These are phyloP conservation scores for Ganoderma multipileum DNA, from an alignment of 1,284 basidiomycete species.

Conservation along the genomic window DNA sequence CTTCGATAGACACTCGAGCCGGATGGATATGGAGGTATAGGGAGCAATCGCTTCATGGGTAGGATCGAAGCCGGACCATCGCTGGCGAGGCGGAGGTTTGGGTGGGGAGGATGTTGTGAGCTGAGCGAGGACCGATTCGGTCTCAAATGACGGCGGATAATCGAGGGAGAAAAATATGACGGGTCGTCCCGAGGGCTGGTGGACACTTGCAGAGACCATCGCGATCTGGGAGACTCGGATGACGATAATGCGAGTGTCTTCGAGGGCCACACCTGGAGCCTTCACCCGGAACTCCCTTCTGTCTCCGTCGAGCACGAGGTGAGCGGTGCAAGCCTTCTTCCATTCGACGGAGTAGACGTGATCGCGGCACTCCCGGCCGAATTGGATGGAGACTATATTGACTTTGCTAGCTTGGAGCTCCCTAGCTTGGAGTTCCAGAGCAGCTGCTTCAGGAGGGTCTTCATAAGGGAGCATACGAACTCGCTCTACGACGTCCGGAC, in stretches of 20 bases:
- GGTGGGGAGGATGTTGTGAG: constrained; percentile 36
- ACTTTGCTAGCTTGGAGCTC: constrained; percentile 41
- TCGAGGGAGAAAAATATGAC: constrained; percentile 52
- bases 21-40: constrained; percentile 55
- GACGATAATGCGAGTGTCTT: constrained; percentile 44
- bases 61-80: constrained; percentile 35
- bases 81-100: constrained; percentile 25
- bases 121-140: constrained; percentile 30
- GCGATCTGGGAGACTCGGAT: constrained; percentile 54
- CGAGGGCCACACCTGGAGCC: constrained; percentile 23
- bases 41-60: constrained; percentile 44
- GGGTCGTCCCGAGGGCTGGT: constrained; percentile 32
- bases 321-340: constrained; percentile 45
- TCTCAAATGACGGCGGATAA: constrained; percentile 54
- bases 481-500: constrained; percentile 47
- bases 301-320: constrained; percentile 49
- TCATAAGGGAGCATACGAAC: constrained; percentile 53
- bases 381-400: constrained; percentile 46
- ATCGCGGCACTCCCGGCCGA: constrained; percentile 65
- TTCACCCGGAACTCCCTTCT: constrained; percentile 53
- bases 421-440: constrained; percentile 32
- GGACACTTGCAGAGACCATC: constrained; percentile 44
- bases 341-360: constrained; percentile 62
- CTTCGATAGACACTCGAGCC: constrained; percentile 48
- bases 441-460: constrained; percentile 47